phyloP scores from a whole-genome alignment of 108 stramenopile genomes.

The Asterionellopsis glacialis region DNA sequence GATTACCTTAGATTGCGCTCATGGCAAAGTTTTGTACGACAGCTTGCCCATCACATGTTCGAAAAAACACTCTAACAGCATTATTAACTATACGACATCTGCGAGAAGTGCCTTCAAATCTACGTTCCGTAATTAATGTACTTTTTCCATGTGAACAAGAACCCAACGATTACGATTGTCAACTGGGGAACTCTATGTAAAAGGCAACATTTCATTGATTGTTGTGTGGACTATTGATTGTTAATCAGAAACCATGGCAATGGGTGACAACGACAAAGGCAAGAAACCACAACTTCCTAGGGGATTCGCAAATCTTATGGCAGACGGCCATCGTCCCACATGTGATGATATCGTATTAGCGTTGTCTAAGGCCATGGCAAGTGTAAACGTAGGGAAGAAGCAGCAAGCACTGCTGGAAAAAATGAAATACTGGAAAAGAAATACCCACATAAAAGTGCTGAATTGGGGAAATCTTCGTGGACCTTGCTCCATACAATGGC shows the following conservation, averaged over 20 bases:
- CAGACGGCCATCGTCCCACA: conserved; percentile 83
- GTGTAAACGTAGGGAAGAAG: conserved; percentile 21
- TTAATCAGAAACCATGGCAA: background rate
- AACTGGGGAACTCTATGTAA: too few species aligned
- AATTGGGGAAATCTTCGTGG: conserved; percentile 73
- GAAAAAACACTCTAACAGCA: too few species aligned
- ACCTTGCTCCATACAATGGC: conserved; percentile 80
- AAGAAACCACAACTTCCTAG: background rate
- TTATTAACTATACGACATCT: too few species aligned
- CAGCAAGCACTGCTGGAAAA: conserved; percentile 10
- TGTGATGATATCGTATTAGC: conserved; percentile 70
- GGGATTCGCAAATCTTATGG: background rate
- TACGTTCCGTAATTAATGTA: too few species aligned
- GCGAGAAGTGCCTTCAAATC: too few species aligned
- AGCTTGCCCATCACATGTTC: too few species aligned
- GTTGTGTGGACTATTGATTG: background rate
- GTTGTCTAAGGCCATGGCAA: conserved; percentile 44
- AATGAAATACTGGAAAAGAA: conserved; percentile 14
- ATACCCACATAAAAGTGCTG: conserved; percentile 71
- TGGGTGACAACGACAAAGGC: background rate
- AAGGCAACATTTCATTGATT: too few species aligned
- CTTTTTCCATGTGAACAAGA: too few species aligned
- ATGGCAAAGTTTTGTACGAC: too few species aligned
- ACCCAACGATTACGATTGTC: too few species aligned
- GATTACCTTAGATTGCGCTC: too few species aligned